Conservation (phyloP, 148 eudicot genomes). For the Dianthus caryophyllus region DNA sequence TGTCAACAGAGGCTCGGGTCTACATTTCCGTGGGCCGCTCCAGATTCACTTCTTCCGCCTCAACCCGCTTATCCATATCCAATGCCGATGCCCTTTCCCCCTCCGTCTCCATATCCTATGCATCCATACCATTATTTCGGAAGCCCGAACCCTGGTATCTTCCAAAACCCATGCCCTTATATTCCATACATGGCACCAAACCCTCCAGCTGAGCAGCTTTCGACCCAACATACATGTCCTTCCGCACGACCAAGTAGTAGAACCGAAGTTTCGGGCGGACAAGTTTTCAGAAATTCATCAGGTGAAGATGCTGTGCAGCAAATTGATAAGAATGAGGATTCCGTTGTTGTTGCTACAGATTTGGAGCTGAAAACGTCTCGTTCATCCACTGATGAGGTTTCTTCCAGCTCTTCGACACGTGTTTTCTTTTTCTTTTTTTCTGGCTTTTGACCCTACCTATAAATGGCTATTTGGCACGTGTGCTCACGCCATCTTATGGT, state of each 20-base stretch:
- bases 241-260: slow-evolving; percentile 36
- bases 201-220: slow-evolving; percentile 47
- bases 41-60: slow-evolving; percentile 69
- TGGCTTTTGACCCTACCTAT: too few relatives aligned
- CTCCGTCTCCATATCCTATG: slow-evolving; percentile 48
- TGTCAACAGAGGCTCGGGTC: slow-evolving; percentile 61
- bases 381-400: slow-evolving; percentile 57
- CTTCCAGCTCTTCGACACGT: not conserved
- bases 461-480: too few relatives aligned
- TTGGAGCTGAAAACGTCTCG: slow-evolving; percentile 77
- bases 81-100: slow-evolving; percentile 53
- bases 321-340: slow-evolving; percentile 40
- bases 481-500: not conserved
- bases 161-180: slow-evolving; percentile 58
- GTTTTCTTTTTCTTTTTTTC: not conserved
- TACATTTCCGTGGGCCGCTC: slow-evolving; percentile 59
- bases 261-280: slow-evolving; percentile 41
- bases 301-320: slow-evolving; percentile 33
- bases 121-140: slow-evolving; percentile 66
- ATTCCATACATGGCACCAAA: slow-evolving; percentile 53
- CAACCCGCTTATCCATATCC: slow-evolving; percentile 67
- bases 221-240: slow-evolving; percentile 39
- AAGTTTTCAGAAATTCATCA: slow-evolving; percentile 31
- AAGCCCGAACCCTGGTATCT: slow-evolving; percentile 51
- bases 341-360: slow-evolving; percentile 54